Percentiles rank a stretch among this genome's conserved stretches.
Conservation (phyloP, 495 filamentous ascomycete genomes). For the Daldinia grandis region DNA sequence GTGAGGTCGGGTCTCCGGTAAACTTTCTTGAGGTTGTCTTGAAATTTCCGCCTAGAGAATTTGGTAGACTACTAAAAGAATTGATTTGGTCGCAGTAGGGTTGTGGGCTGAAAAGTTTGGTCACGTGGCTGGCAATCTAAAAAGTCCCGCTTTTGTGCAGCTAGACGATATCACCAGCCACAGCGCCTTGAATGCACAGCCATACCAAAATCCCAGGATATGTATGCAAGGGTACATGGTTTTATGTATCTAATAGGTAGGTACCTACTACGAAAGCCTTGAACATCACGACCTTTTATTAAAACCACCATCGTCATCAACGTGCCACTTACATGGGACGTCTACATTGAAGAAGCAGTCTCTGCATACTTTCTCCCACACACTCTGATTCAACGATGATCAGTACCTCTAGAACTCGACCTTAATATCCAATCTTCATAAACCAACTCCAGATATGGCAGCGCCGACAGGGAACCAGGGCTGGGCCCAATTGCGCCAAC, state of each 20-base stretch:
- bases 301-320: constrained; percentile 20
- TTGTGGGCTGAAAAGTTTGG: constrained; percentile 43
- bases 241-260: constrained; percentile 1
- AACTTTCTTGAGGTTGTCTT: constrained; percentile 45
- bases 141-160: neutral
- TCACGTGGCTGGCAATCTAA: constrained; percentile 27
- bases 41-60: constrained; percentile 43
- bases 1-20: constrained; percentile 48
- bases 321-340: constrained; percentile 13
- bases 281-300: neutral
- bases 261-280: neutral
- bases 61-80: constrained; percentile 44
- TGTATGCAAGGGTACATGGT: neutral
- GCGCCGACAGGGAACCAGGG: constrained; percentile 75
- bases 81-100: constrained; percentile 43
- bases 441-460: constrained; percentile 62
- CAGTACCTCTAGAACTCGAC: neutral
- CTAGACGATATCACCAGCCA: constrained; percentile 32
- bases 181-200: neutral
- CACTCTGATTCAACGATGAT: constrained; percentile 10
- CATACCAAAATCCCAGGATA: neutral
- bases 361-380: constrained; percentile 12
- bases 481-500: constrained; percentile 96
- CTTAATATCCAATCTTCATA: constrained; percentile 8
- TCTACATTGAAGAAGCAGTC: constrained; percentile 9